Evolutionary conservation across 805 yeast genomes (phyloP), one percentile per base, ranked within the genome.

Genomic region (Saccharomycopsis vini): DNA sequence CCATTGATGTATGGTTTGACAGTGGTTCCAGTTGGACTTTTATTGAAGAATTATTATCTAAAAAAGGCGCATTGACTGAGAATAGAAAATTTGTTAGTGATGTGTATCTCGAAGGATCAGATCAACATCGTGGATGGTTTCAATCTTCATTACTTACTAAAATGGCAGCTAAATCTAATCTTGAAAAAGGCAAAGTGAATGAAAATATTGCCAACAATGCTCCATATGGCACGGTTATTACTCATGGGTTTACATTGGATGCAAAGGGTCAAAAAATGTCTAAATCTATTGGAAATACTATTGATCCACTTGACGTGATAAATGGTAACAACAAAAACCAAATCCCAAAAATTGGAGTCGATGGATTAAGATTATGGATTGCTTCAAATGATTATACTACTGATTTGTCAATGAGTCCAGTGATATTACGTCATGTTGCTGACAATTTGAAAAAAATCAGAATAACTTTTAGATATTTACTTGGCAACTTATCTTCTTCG

Each of bases 1-100:
- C 98, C 0, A 83, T 92, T 88, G 99, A 92, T 62, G 98, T 92
- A 16, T 92, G 99, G 99, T 90, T 92, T 64, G 99, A 92, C 61
- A 83, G 95, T 32, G 99, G 99, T 0, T 76, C 95, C 0, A 80
- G 92, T 28, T 92, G 98, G 97, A 67, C 70, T 40, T 63, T 69
- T 28, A 49, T 46, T 18, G 46, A 42, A 24, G 32, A 41, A n/a
- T 13, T 40, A 7, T 22, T 47, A 23, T 28, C 15, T 13, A 34
- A 45, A n/a, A 33, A 33, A n/a, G 18, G 36, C 7, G 59, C 61
- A 1, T 52, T 70, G 10, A 24, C 58, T 4, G 56, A 58, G 2
- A 40, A 56, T 1, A 65, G 77, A 24, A 65, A 63, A 0, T 64
- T 62, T n/a, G 53, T 78, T 3, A 81, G 94, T 0, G 94, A 89